A percentile compares a stretch with the other conserved stretches of the same genome.
Conservation (phyloP, 2,329 filamentous ascomycete species). For the Leptographium flavum region DNA sequence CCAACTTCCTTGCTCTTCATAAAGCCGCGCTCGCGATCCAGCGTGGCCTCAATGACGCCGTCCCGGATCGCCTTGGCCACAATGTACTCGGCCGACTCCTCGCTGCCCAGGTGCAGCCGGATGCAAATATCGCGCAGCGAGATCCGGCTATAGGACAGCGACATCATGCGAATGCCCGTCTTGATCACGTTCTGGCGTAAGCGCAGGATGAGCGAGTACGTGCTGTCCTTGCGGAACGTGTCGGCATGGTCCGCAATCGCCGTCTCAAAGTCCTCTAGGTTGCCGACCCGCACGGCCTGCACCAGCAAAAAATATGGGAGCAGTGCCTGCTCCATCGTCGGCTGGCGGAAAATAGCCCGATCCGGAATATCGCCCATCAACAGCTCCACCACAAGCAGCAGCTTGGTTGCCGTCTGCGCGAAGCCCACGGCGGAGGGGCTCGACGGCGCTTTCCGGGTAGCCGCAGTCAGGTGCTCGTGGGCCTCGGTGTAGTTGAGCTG, state of each 20-base stretch:
- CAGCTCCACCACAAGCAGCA: conserved; percentile 90
- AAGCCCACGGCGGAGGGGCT: conserved; percentile 84
- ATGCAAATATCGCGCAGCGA: conserved; percentile 96
- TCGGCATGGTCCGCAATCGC: conserved; percentile 69
- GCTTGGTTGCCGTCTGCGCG: conserved; percentile 89
- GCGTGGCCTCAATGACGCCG: conserved; percentile 86
- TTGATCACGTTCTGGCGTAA: conserved; percentile 98
- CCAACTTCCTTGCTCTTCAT: conserved; percentile 98
- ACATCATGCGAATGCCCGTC: conserved; percentile 98
- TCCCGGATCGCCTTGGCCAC: conserved; percentile 97
- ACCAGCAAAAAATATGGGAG: conserved; percentile 90
- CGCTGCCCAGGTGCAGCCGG: conserved; percentile 79
- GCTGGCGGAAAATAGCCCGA: conserved; percentile 82
- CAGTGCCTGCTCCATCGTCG: conserved; percentile 72
- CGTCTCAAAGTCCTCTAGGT: conserved; percentile 83
- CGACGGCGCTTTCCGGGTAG: conserved; percentile 87
- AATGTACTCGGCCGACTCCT: conserved; percentile 98
- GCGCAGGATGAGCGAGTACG: conserved; percentile 88
- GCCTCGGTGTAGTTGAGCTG: conserved; percentile 95
- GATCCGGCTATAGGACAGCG: conserved; percentile 91
- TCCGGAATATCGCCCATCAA: conserved; percentile 98
- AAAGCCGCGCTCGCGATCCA: conserved; percentile 88
- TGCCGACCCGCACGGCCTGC: conserved; percentile 90
- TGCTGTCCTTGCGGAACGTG: conserved; percentile 83
- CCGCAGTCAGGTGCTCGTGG: conserved; percentile 83